Base-by-base conservation (phyloP, 352 stramenopile genomes). In the Bremia lactucae region DNA sequence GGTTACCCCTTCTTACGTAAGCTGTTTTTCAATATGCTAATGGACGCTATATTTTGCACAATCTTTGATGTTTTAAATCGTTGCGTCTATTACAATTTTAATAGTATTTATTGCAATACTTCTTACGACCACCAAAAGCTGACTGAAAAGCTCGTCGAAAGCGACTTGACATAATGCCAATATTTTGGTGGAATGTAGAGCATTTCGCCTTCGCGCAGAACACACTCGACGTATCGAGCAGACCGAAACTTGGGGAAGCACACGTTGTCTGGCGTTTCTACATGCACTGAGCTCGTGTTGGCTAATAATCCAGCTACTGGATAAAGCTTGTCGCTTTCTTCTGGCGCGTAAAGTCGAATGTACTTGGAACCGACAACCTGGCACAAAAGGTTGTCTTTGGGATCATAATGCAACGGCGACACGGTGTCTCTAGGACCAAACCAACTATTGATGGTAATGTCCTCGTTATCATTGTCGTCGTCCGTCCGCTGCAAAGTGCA, bases 111-210 rank as follows among this genome's bases (percentile, higher is more conserved):
- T 36, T 29, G 24, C 36, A 31, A 21, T 16, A 25, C 13, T 2
- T 6, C 1, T 28, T 62, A 67, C 14, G 58, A 45, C 78, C 78
- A 91, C 76, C 79, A 91, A 23, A 86, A 91, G 40, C 74, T 89
- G 34, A 89, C 79, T 0, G 79, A 91, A 44, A 87, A 88, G 44
- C 79, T 91, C 25, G 66, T 72, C 18, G 49, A 72, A 14, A 88
- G 63, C n/a, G 78, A 91, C 15, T 63, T 65, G 24, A 95, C 78
- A 47, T 81, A 94, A 44, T 96, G 85, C 85, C 85, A 96, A 31
- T 82, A 84, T n/a, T 64, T 56, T 6, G 76, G 75, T 34, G 85
- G 85, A 44, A 96, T 92, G 56, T 87, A 96, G 4, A 96, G 62
- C 62, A 89, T 93, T 28, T 90, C 63, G 6, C 81, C 80, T 35